A percentile compares a stretch with the other conserved stretches of the same genome.
These are phyloP conservation scores for Angomonas deanei DNA, from an alignment of 208 protist genomes.

Conservation along the genomic window DNA sequence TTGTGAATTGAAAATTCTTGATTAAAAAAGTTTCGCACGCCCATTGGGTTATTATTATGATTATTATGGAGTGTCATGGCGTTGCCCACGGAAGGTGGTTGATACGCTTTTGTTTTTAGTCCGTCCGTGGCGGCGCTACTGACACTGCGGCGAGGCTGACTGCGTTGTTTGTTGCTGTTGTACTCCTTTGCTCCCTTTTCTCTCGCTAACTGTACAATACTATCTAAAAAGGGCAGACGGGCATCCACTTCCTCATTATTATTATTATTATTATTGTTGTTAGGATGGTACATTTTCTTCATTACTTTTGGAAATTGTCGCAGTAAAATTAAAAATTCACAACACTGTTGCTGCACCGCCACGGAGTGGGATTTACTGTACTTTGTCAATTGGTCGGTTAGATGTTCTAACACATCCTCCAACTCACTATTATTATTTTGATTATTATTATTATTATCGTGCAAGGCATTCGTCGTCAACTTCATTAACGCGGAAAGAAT, in stretches of 20 bases:
- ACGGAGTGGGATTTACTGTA: slow-evolving; percentile 41
- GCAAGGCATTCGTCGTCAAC: slow-evolving; percentile 7
- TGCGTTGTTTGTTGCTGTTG: slow-evolving; percentile 3
- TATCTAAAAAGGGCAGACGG: slow-evolving; percentile 42
- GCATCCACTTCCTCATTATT: slow-evolving; percentile 58
- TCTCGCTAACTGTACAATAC: slow-evolving; percentile 34
- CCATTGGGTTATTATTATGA: no score
- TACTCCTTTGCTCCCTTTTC: slow-evolving; percentile 45
- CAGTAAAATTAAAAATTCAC: slow-evolving; percentile 54
- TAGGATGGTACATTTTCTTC: not conserved
- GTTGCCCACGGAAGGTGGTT: no score
- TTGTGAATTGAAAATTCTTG: slow-evolving; percentile 1
- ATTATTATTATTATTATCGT: no score
- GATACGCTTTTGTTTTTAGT: no score
- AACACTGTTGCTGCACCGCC: slow-evolving; percentile 74
- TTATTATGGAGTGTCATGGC: no score
- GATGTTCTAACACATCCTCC: slow-evolving; percentile 46
- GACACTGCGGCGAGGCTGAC: not conserved
- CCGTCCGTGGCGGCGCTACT: no score
- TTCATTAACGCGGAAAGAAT: slow-evolving; percentile 79
- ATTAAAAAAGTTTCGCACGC: no score
- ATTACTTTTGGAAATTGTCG: slow-evolving; percentile 3
- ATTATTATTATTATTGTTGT: not conserved
- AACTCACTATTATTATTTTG: no score
- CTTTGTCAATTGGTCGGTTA: slow-evolving; percentile 22